Percentiles rank a stretch among this genome's conserved stretches.
phyloP scores from a whole-genome alignment of 2,329 filamentous ascomycete genomes.

The Aschersonia sp. region DNA sequence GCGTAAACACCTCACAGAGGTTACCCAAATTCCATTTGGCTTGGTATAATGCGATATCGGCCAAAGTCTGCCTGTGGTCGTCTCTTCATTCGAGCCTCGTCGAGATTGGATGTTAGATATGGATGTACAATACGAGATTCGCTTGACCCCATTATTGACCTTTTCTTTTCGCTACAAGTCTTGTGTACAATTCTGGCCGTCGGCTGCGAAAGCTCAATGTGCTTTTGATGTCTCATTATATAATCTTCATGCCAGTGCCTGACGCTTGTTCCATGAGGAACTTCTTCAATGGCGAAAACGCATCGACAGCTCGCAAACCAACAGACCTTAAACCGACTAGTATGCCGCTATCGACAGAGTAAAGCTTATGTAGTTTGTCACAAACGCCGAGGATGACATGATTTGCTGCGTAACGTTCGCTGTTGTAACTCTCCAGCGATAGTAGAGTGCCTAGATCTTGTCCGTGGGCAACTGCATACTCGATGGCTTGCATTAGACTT shows the following conservation, averaged over 20 bases:
- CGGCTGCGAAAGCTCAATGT: not conserved
- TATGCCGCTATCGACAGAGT: constrained; percentile 65
- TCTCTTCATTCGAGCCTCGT: too few species aligned
- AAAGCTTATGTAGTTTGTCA: constrained; percentile 87
- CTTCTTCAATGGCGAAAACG: constrained; percentile 59
- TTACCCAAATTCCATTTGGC: too few species aligned
- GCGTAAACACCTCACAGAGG: too few species aligned
- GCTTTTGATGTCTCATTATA: constrained; percentile 7
- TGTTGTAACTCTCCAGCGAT: constrained; percentile 67
- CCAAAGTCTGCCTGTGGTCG: too few species aligned
- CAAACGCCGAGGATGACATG: constrained; percentile 63
- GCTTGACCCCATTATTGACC: constrained; percentile 7
- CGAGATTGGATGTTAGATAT: too few species aligned
- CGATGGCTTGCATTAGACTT: constrained; percentile 59
- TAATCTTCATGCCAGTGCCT: constrained; percentile 34
- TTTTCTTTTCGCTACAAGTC: constrained; percentile 22
- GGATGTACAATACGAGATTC: too few species aligned
- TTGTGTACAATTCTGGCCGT: constrained; percentile 7
- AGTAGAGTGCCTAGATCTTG: constrained; percentile 73
- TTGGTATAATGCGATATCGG: too few species aligned
- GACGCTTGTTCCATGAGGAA: constrained; percentile 70
- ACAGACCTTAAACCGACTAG: constrained; percentile 66
- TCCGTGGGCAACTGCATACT: constrained; percentile 64
- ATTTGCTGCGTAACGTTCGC: constrained; percentile 71
- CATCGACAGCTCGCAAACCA: constrained; percentile 64